A percentile compares a stretch with the other conserved stretches of the same genome.
phyloP scores from a whole-genome alignment of 2,329 filamentous ascomycete genomes.

The Aspergillus sp. region DNA sequence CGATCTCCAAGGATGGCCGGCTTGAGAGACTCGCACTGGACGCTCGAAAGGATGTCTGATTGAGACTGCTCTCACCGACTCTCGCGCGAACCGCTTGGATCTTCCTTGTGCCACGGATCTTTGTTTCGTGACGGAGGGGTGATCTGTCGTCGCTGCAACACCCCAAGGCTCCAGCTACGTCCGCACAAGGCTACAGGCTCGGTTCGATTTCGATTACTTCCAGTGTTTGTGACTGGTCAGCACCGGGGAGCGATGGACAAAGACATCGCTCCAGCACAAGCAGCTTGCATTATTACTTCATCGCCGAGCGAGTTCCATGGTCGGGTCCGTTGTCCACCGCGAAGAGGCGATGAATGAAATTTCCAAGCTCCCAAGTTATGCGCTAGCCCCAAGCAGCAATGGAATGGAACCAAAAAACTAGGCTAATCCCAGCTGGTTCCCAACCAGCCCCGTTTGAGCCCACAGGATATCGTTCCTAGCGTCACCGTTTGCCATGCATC shows the following conservation, averaged over 20 bases:
- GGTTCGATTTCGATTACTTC: no score
- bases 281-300: conserved; percentile 8
- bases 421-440: conserved; percentile 10
- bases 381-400: conserved; percentile 3
- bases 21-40: neutral
- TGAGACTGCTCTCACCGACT: conserved; percentile 2
- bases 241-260: neutral
- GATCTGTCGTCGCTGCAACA: neutral
- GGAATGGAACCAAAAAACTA: conserved; percentile 13
- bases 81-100: neutral
- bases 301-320: conserved; percentile 16
- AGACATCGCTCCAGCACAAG: neutral
- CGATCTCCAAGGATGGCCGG: neutral
- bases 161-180: neutral
- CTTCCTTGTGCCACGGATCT: neutral
- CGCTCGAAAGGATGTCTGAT: neutral
- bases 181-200: neutral
- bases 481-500: conserved; percentile 18
- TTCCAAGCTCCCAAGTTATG: neutral
- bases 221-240: neutral
- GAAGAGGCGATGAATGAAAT: conserved; percentile 1
- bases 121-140: neutral
- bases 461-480: conserved; percentile 22
- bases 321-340: conserved; percentile 1
- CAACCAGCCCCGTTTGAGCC: neutral